Evolutionary conservation across 148 eudicot genomes (phyloP).

Genomic region (Rhododendron henanense): DNA sequence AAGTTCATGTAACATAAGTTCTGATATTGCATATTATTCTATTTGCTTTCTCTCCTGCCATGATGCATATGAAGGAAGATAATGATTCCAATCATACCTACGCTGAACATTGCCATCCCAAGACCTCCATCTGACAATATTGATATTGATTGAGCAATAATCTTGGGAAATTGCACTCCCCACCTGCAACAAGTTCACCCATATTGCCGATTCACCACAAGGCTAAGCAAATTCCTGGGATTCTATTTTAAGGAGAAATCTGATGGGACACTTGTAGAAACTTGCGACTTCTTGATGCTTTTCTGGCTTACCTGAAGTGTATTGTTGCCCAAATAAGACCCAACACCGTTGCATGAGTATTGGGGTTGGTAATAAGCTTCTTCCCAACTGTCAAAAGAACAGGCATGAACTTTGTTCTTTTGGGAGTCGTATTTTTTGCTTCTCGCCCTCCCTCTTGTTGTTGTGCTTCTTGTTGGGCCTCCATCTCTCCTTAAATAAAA

Average conservation of each 20-base stretch:
- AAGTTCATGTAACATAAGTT: neutral
- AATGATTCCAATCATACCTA: slow-evolving; percentile 26
- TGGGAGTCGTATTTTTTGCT: slow-evolving; percentile 9
- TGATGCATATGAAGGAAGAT: neutral
- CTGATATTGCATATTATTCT: neutral
- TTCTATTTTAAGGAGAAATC: neutral
- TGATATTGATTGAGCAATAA: slow-evolving; percentile 35
- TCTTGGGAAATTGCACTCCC: slow-evolving; percentile 36
- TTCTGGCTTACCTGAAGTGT: slow-evolving; percentile 36
- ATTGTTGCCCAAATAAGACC: slow-evolving; percentile 47
- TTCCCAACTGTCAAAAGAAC: slow-evolving; percentile 29
- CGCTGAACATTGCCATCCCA: slow-evolving; percentile 70
- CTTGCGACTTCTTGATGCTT: slow-evolving; percentile 9
- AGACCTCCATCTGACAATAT: slow-evolving; percentile 50
- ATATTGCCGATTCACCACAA: neutral
- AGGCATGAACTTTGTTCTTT: slow-evolving; percentile 15
- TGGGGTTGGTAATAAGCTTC: slow-evolving; percentile 44
- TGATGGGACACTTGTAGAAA: neutral
- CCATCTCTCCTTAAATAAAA: slow-evolving; percentile 18
- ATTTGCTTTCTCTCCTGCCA: neutral
- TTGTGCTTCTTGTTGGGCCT: slow-evolving; percentile 23
- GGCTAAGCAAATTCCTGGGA: neutral
- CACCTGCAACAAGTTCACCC: slow-evolving; percentile 30
- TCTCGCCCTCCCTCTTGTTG: slow-evolving; percentile 15
- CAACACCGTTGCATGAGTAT: slow-evolving; percentile 38